Evolutionary conservation across 2,329 filamentous ascomycete genomes (phyloP).

Genomic region (Shiraia sp.): DNA sequence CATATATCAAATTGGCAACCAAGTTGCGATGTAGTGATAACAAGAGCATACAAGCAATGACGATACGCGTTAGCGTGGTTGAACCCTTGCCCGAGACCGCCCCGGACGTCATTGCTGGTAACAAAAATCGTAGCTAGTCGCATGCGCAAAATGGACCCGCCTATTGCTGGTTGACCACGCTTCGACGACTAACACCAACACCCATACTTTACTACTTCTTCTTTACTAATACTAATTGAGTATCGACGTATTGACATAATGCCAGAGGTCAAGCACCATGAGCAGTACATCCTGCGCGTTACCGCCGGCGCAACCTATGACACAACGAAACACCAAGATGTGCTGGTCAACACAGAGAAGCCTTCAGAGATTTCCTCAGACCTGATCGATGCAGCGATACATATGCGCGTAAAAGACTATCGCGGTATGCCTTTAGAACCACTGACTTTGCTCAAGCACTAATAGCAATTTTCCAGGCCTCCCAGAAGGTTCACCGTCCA

Average conservation of each 20-base stretch:
- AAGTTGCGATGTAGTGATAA: too few relatives aligned
- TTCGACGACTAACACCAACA: neutral
- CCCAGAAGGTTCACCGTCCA: slow-evolving; percentile 68
- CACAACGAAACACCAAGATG: slow-evolving; percentile 67
- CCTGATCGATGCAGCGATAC: slow-evolving; percentile 68
- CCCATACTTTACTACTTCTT: neutral
- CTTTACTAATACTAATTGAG: neutral
- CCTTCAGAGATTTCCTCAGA: slow-evolving; percentile 66
- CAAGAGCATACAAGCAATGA: too few relatives aligned
- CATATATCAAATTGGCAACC: too few relatives aligned
- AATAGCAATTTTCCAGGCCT: slow-evolving; percentile 60
- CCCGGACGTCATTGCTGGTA: slow-evolving; percentile 3
- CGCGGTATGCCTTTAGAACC: slow-evolving; percentile 40
- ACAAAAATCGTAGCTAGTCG: slow-evolving; percentile 1
- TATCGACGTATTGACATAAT: neutral
- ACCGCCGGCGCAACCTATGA: slow-evolving; percentile 82
- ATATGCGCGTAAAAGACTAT: slow-evolving; percentile 72
- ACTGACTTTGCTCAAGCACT: neutral
- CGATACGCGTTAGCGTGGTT: neutral
- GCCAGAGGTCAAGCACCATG: slow-evolving; percentile 48
- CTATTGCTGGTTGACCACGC: too few relatives aligned
- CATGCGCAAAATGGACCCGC: neutral
- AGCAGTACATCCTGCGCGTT: slow-evolving; percentile 76
- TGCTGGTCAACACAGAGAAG: slow-evolving; percentile 73
- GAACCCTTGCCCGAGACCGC: neutral